Percentiles rank a stretch among this genome's conserved stretches.
Conservation (phyloP, 257 asterid species). For the Rehmannia glutinosa region DNA sequence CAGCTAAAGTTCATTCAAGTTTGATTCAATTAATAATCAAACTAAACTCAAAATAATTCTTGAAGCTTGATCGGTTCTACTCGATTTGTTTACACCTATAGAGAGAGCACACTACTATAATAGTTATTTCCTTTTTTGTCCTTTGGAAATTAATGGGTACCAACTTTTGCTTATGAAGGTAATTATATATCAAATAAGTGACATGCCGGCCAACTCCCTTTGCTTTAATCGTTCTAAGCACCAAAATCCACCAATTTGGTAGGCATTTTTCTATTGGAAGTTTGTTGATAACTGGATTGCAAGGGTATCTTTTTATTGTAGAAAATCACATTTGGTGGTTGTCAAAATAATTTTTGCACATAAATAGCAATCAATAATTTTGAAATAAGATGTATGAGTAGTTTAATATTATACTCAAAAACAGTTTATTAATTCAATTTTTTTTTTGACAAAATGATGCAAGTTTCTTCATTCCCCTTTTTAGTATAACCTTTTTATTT, state of each 20-base stretch:
- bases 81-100: too few relatives aligned
- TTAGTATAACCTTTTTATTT: too few relatives aligned
- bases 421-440: too few relatives aligned
- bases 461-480: too few relatives aligned
- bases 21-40: too few relatives aligned
- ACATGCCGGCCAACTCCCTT: slow-evolving; percentile 30
- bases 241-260: slow-evolving; percentile 19
- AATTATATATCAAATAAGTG: slow-evolving; percentile 27
- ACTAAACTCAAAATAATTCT: too few relatives aligned
- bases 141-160: slow-evolving; percentile 20
- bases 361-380: background rate
- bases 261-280: slow-evolving; percentile 18
- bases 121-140: too few relatives aligned
- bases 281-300: slow-evolving; percentile 25
- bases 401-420: too few relatives aligned
- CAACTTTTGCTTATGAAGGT: slow-evolving; percentile 28
- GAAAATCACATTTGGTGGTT: slow-evolving; percentile 1
- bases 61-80: too few relatives aligned
- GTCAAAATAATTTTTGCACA: background rate
- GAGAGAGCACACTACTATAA: too few relatives aligned
- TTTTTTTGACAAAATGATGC: too few relatives aligned
- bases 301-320: slow-evolving; percentile 14
- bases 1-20: too few relatives aligned
- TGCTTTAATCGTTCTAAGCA: slow-evolving; percentile 21
- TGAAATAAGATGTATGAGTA: background rate